phyloP scores from a whole-genome alignment of 768 basidiomycete species.

The Leucocoprinus birnbaumii region DNA sequence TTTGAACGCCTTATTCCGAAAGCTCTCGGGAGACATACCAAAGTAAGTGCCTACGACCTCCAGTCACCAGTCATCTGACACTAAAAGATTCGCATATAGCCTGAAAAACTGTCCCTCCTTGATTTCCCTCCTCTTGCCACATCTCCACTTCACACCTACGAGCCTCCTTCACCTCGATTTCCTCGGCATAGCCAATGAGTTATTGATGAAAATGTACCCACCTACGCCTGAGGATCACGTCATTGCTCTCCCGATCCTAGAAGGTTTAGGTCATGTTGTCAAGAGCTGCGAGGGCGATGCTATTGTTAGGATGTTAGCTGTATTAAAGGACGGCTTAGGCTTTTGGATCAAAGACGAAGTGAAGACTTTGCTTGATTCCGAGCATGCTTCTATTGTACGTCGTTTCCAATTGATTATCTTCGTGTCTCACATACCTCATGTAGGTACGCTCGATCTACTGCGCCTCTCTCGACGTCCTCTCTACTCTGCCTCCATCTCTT shows the following conservation, averaged over 20 bases:
- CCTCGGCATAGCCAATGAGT: constrained; percentile 25
- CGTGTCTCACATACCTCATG: not conserved
- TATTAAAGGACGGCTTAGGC: constrained; percentile 36
- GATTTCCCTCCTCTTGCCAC: not conserved
- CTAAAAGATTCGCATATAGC: not conserved
- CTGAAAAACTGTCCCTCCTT: not conserved
- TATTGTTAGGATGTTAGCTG: constrained; percentile 31
- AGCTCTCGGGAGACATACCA: not conserved
- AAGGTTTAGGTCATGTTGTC: constrained; percentile 30
- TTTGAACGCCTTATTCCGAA: not conserved
- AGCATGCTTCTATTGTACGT: constrained; percentile 48
- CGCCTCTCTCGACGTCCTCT: constrained; percentile 36
- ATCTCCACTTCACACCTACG: not conserved
- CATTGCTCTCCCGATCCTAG: constrained; percentile 31
- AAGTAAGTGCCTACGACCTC: not conserved
- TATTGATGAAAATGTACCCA: constrained; percentile 33
- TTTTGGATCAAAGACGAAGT: constrained; percentile 52
- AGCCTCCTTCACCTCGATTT: constrained; percentile 12
- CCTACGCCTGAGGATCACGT: constrained; percentile 21
- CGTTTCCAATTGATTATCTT: constrained; percentile 8
- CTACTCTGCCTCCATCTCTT: constrained; percentile 33
- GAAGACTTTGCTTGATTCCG: constrained; percentile 34
- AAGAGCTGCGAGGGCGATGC: constrained; percentile 20
- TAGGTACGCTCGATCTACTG: constrained; percentile 43
- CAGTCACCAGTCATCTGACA: not conserved